These are phyloP conservation scores for Russula olivacea DNA, from an alignment of 768 basidiomycete genomes.

Conservation along the genomic window DNA sequence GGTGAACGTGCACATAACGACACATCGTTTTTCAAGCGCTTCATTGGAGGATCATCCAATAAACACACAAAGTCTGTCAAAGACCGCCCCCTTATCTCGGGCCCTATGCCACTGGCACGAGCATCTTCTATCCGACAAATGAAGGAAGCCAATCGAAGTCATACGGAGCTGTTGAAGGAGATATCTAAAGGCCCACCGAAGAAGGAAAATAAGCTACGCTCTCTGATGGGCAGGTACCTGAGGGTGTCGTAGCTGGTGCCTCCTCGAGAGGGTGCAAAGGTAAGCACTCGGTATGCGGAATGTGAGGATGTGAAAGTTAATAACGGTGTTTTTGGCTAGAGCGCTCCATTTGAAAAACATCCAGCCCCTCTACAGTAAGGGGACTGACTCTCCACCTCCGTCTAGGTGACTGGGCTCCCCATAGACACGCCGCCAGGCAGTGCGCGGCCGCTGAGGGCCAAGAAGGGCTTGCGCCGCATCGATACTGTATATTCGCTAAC, in stretches of 20 bases:
- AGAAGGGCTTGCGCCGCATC: constrained; percentile 12
- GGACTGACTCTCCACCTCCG: background rate
- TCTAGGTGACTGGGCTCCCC: constrained; percentile 11
- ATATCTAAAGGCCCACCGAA: constrained; percentile 19
- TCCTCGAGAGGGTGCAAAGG: constrained; percentile 9
- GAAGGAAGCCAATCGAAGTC: constrained; percentile 21
- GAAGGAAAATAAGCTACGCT: constrained; percentile 31
- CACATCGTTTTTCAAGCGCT: constrained; percentile 25
- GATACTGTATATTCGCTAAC: constrained; percentile 14
- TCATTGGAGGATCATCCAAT: constrained; percentile 21
- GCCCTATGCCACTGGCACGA: constrained; percentile 31
- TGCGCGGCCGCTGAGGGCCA: constrained; percentile 17
- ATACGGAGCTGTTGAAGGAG: constrained; percentile 17
- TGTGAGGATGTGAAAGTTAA: constrained; percentile 14
- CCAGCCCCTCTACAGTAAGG: background rate
- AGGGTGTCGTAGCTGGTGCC: constrained; percentile 18
- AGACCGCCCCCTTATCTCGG: constrained; percentile 32
- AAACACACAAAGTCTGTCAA: constrained; percentile 19
- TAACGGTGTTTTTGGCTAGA: constrained; percentile 1
- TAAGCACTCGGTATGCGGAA: constrained; percentile 3
- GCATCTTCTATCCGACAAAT: constrained; percentile 21
- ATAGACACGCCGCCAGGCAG: constrained; percentile 3
- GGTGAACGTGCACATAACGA: constrained; percentile 23
- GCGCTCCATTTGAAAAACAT: constrained; percentile 1
- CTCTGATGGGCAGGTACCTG: constrained; percentile 25